These are phyloP conservation scores for Ophiostoma perfectum DNA, from an alignment of 2,329 filamentous ascomycete species.

Conservation along the genomic window DNA sequence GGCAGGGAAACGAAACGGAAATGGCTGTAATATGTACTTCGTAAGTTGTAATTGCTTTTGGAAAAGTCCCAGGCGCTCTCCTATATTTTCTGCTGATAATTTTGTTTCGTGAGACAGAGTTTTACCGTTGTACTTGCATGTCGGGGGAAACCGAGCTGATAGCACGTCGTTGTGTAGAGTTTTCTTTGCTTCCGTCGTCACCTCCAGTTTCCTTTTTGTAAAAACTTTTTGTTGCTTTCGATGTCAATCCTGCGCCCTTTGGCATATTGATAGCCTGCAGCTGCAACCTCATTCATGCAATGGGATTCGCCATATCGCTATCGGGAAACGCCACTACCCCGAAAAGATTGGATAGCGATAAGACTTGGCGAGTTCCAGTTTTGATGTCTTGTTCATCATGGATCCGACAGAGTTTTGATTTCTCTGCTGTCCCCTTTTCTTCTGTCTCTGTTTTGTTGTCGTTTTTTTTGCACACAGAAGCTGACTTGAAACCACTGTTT, in stretches of 20 bases:
- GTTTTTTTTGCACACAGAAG: not conserved
- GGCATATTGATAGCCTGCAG: not conserved
- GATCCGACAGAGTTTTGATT: not conserved
- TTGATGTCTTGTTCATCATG: not conserved
- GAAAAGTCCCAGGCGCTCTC: too few relatives aligned
- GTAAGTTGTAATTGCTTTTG: too few relatives aligned
- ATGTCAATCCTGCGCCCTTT: conserved; percentile 10
- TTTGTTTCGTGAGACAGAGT: not conserved
- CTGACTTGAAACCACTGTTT: not conserved
- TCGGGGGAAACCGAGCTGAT: not conserved
- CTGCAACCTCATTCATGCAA: not conserved
- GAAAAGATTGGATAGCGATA: conserved; percentile 7
- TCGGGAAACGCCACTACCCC: conserved; percentile 9
- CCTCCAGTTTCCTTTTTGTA: not conserved
- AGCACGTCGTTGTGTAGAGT: too few relatives aligned
- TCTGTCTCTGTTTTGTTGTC: not conserved
- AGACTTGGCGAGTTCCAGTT: not conserved
- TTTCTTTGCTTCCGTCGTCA: not conserved
- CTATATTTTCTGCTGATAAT: too few relatives aligned
- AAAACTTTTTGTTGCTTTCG: not conserved
- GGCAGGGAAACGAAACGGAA: too few relatives aligned
- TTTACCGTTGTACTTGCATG: conserved; percentile 4
- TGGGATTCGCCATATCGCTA: conserved; percentile 5
- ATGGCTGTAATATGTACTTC: too few relatives aligned
- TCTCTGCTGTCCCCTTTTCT: not conserved